Evolutionary conservation across 257 asterid species (phyloP).

Genomic region (Nicotiana knightiana): DNA sequence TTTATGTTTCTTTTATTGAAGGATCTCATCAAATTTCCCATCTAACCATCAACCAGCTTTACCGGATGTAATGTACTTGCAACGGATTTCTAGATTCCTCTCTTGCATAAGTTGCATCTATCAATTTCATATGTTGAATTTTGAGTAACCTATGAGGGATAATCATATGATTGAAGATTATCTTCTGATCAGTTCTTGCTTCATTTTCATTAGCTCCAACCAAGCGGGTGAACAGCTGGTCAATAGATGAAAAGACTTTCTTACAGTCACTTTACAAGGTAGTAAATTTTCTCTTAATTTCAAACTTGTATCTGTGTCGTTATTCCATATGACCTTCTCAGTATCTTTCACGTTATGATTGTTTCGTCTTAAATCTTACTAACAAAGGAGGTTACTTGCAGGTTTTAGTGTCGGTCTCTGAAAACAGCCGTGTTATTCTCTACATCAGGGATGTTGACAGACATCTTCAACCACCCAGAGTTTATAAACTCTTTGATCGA

Average conservation of each 20-base stretch:
- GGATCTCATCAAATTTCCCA: background rate
- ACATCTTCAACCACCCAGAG: constrained; percentile 54
- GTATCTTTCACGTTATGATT: background rate
- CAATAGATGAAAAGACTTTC: constrained; percentile 73
- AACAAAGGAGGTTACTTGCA: constrained; percentile 28
- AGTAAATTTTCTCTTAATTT: constrained; percentile 6
- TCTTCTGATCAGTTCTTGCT: constrained; percentile 18
- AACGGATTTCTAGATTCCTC: background rate
- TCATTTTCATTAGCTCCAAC: constrained; percentile 41
- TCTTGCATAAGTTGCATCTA: background rate
- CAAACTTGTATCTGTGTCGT: background rate
- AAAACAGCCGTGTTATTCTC: constrained; percentile 57
- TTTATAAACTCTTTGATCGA: constrained; percentile 53
- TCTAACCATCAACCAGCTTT: background rate
- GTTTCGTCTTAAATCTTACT: constrained; percentile 8
- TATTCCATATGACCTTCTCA: background rate
- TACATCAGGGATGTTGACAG: constrained; percentile 82
- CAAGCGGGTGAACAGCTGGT: constrained; percentile 58
- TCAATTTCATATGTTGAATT: background rate
- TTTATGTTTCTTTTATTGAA: background rate
- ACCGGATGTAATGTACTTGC: background rate
- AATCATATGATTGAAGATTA: background rate
- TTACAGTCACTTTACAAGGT: constrained; percentile 90
- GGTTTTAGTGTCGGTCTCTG: constrained; percentile 75
- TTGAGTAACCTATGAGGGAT: background rate